A percentile compares a stretch with the other conserved stretches of the same genome.
Conservation (phyloP, 1,284 basidiomycete genomes). For the Amylostereum areolatum region DNA sequence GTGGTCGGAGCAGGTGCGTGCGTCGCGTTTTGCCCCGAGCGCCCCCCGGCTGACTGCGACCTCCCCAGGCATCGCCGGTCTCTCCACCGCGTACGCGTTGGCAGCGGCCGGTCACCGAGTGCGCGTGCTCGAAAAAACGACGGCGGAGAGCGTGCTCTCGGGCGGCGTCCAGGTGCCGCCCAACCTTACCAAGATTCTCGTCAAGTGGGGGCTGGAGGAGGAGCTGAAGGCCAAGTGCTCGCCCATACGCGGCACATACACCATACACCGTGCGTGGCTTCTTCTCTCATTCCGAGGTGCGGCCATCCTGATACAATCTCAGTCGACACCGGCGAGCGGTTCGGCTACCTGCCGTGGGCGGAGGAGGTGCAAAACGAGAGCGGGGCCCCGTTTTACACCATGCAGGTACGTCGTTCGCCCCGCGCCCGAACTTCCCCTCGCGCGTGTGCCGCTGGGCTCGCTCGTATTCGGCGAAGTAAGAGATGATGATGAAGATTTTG, state of each 20-base stretch:
- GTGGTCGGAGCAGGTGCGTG: constrained; percentile 1
- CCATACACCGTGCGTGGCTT: neutral
- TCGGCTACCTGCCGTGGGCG: neutral
- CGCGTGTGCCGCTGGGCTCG: too few relatives aligned
- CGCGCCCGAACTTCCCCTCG: too few relatives aligned
- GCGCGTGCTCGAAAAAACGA: neutral
- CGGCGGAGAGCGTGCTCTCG: neutral
- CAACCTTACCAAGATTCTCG: neutral
- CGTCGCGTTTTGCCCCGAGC: neutral
- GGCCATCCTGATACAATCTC: neutral
- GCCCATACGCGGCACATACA: neutral
- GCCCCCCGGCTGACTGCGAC: neutral
- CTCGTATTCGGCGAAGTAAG: too few relatives aligned
- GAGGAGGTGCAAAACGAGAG: neutral
- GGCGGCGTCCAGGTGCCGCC: neutral
- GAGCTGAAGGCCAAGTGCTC: too few relatives aligned
- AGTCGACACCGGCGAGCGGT: neutral
- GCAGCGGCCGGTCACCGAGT: neutral
- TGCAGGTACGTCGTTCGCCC: too few relatives aligned
- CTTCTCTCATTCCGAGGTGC: neutral
- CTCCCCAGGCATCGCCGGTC: neutral
- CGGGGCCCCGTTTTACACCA: neutral
- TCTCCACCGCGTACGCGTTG: neutral
- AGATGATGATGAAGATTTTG: too few relatives aligned
- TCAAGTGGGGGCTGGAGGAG: neutral